Base-by-base conservation (phyloP, 345 rosid genomes). In the Citrus trifoliata region DNA sequence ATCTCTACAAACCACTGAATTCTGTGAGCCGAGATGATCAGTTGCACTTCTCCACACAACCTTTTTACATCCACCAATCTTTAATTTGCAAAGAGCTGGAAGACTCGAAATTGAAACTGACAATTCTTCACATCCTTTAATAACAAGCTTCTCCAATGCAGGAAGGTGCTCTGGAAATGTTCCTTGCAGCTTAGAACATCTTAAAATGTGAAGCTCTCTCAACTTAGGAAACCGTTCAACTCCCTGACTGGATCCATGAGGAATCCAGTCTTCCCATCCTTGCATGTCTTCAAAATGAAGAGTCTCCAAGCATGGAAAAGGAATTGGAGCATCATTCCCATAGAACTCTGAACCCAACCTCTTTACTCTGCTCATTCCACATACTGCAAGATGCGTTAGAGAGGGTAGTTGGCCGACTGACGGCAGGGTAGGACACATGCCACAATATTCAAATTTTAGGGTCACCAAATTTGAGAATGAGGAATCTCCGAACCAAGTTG, bases 221-320 rank as follows among this genome's bases (percentile, higher is more conserved):
- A 83, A 82, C 28, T 78, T 24, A 30, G 88, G 83, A 66, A 87
- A 85, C 24, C 51, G 66, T 28, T 76, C 81, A 42, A 42, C 51
- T 12, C 51, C 1, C 6, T 25, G n/a, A 69, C 32, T 2, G 3
- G 10, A 56, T 78, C 58, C 65, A 3, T 65, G 75, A 24, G 81
- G 22, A 70, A 30, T 46, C 86, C 89, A 85, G 25, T 70, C 78
- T 38, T 79, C 78, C 89, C 86, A 84, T 76, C 70, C 76, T 16
- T 8, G 42, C 85, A 84, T 70, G 13, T 21, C 38, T n/a, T 70
- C 32, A 76, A 87, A 84, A 59, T 4, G n/a, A 35, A 74, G 53
- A 19, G 51, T 74, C 61, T 74, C 74, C 63, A 68, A 37, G 1
- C 32, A 32, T 12, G 65, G 78, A 33, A 80, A 80, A 59, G 64